Percentiles rank a stretch among this genome's conserved stretches.
Evolutionary conservation across 208 protist species (phyloP).

Genomic region (Leishmania martiniquensis): DNA sequence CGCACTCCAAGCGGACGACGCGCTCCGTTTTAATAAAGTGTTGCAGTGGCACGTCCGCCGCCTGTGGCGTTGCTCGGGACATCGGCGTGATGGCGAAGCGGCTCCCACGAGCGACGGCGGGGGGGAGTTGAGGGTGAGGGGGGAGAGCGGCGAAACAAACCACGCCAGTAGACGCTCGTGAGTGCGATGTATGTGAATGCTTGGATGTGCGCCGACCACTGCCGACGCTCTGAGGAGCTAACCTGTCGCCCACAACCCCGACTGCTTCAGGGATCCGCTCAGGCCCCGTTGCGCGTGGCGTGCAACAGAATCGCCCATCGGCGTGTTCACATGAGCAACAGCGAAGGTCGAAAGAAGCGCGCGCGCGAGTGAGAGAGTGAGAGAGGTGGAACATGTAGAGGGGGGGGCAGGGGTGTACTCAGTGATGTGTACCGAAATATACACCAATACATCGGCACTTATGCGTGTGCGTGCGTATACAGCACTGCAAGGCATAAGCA

Average conservation of each 20-base stretch:
- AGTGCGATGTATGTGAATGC: not conserved
- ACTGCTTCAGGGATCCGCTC: not conserved
- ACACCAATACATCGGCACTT: too few relatives aligned
- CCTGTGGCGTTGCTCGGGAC: slow-evolving; percentile 37
- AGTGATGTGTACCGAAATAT: too few relatives aligned
- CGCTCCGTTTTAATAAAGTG: slow-evolving; percentile 74
- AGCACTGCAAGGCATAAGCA: not conserved
- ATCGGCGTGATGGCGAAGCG: too few relatives aligned
- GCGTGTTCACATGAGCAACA: not conserved
- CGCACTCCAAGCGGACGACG: slow-evolving; percentile 82
- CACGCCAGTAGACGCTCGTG: not conserved
- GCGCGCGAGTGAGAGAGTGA: too few relatives aligned
- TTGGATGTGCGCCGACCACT: not conserved
- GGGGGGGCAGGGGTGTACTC: too few relatives aligned
- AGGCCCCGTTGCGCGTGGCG: too few relatives aligned
- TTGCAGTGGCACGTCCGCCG: slow-evolving; percentile 41
- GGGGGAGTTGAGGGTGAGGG: not conserved
- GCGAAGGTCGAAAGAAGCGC: not conserved
- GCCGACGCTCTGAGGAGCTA: too few relatives aligned
- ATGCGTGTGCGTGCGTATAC: not conserved
- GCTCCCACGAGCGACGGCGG: too few relatives aligned
- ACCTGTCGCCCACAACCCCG: not conserved
- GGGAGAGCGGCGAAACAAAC: too few relatives aligned
- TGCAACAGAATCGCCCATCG: not conserved
- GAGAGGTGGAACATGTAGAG: not conserved